Evolutionary conservation across 2,329 filamentous ascomycete species (phyloP), one percentile per base, ranked within the genome.

Genomic region (Mollisiaceae sp.): DNA sequence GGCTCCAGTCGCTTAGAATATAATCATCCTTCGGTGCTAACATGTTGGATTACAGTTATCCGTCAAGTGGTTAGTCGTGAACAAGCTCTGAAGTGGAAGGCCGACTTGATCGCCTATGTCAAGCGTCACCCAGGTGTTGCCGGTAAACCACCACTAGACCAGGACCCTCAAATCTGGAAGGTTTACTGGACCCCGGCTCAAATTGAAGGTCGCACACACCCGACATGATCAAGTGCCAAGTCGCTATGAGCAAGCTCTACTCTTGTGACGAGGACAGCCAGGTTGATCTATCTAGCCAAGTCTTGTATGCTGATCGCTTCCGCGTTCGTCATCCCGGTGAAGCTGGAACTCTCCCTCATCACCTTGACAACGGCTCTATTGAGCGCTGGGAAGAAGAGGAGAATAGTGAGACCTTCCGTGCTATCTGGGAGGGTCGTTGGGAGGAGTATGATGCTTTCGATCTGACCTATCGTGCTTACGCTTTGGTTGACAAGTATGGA

Each of bases 401-500:
- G 24, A 64, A 64, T 22, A 56, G 58, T 27, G 11, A 47, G 24
- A 61, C 58, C 8, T 64, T 64, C 27, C 47, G 32, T 41, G 50
- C 57, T n/a, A 64, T 64, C 27, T 64, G 57, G 57, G 63, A 64
- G 58, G 63, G 63, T 14, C 36, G 43, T 20, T 64, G 63, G 63
- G 63, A 64, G 38, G 63, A 64, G 5, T 64, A 64, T 45, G 63
- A 64, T 57, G 63, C 63, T 27, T 64, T 58, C 36, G 55, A 64
- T 18, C 60, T 64, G 20, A 58, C 60, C 35, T 50, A 64, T 57
- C 63, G 63, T 47, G 52, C 58, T 39, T 27, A 60, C 39, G 63
- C 63, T 47, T 50, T 39, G 39, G 18, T 64, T 38, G 63, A 64
- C 36, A 32, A 60, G 45, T 64, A 64, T n/a, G 63, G 63, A 11